Base-by-base conservation (phyloP, 2,329 filamentous ascomycete species). In the Periconia digitata region DNA sequence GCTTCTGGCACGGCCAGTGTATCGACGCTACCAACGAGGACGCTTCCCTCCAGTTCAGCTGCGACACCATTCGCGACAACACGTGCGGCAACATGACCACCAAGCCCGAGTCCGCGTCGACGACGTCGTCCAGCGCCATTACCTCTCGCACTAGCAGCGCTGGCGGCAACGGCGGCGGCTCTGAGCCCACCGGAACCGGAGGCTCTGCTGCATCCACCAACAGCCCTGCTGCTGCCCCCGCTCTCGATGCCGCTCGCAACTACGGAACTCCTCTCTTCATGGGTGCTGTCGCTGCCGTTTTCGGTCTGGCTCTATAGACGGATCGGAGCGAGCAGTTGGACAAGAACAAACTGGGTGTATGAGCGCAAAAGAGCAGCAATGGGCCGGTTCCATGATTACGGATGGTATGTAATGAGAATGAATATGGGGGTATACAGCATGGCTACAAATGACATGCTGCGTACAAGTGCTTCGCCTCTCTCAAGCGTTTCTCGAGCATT, bases 231-330 rank as follows among this genome's bases (percentile, higher is more conserved):
- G 51, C 75, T 51, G 81, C 79, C 40, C 68, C 67, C 22, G 72
- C 73, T 49, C 50, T 79, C 54, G 68, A 66, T 56, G 59, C 75
- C 56, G 72, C 69, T 42, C 73, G 75, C 60, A 74, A 78, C 54
- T 79, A 79, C 63, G 78, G 80, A 43, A 79, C 79, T 45, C 75
- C 76, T 45, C 61, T 75, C 35, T 65, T 85, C 46, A 78, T 76
- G 41, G 77, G 77, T 50, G 78, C 78, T 60, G 69, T 85, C 53
- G 71, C 82, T 48, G 76, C 79, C 43, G 69, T 81, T 46, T 81
- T 85, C 61, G 81, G 81, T 54, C 66, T 85, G 53, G 72, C 82
- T 53, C 69, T 86, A 67, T 86, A 81, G 66, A 38, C 22, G 39
- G 21, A 23, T n/a, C n/a, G n/a, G 17, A 21, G 3, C n/a, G 5